These are phyloP conservation scores for Erythrophleum ivorense DNA, from an alignment of 331 rosid species.

Conservation along the genomic window DNA sequence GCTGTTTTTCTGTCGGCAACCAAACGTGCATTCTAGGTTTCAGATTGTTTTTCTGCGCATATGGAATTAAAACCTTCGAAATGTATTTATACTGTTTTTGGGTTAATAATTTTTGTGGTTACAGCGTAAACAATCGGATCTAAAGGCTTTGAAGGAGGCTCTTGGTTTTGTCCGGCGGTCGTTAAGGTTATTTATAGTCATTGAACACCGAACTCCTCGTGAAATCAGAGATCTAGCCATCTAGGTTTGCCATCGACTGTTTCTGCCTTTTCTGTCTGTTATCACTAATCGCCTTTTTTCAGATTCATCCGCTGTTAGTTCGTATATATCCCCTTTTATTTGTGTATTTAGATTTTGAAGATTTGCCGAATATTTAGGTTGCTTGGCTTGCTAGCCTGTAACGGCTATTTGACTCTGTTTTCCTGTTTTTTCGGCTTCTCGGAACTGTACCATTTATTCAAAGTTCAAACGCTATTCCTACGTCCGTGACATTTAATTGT, in stretches of 20 bases:
- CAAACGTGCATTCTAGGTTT: conserved; percentile 40
- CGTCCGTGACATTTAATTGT: conserved; percentile 29
- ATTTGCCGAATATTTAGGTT: conserved; percentile 55
- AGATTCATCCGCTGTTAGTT: conserved; percentile 25
- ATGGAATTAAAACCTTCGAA: conserved; percentile 16
- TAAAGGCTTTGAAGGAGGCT: conserved; percentile 41
- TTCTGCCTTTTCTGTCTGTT: conserved; percentile 8
- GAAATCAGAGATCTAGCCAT: conserved; percentile 46
- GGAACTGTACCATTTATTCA: conserved; percentile 52
- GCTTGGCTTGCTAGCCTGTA: conserved; percentile 43
- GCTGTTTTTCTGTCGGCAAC: conserved; percentile 46
- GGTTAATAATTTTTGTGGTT: conserved; percentile 35
- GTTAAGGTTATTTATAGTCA: conserved; percentile 31
- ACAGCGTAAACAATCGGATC: conserved; percentile 61
- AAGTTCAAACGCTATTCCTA: conserved; percentile 43
- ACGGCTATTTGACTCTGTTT: conserved; percentile 65
- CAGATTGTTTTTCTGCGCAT: conserved; percentile 39
- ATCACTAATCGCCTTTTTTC: conserved; percentile 22
- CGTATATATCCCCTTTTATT: conserved; percentile 19
- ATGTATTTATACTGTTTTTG: conserved; percentile 6
- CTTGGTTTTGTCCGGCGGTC: conserved; percentile 33
- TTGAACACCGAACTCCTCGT: conserved; percentile 35
- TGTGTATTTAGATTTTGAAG: conserved; percentile 35
- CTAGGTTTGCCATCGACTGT: conserved; percentile 23
- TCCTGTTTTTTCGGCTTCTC: conserved; percentile 60